Conservation (phyloP, 352 stramenopile genomes). For the Phytophthora megakarya region DNA sequence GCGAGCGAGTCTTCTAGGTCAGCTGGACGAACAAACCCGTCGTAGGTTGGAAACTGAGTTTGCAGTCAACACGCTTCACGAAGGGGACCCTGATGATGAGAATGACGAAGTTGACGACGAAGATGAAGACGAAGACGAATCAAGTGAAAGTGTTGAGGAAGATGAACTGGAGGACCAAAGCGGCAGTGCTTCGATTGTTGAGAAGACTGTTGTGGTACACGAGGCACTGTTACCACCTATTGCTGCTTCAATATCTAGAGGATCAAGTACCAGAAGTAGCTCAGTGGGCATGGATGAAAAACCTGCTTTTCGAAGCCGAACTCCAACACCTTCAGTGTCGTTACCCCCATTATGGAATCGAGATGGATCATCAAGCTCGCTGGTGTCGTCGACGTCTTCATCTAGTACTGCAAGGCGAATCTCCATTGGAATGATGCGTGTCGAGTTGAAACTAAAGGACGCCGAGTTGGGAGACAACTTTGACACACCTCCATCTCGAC, state of each 20-base stretch:
- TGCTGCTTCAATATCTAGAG: not conserved
- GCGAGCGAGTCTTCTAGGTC: slow-evolving; percentile 43
- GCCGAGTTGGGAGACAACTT: slow-evolving; percentile 58
- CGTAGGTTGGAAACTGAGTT: slow-evolving; percentile 20
- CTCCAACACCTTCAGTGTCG: slow-evolving; percentile 21
- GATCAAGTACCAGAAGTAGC: slow-evolving; percentile 22
- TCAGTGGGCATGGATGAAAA: not conserved
- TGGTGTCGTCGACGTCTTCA: slow-evolving; percentile 17
- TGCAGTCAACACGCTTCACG: slow-evolving; percentile 3
- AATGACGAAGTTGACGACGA: slow-evolving; percentile 15
- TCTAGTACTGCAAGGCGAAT: slow-evolving; percentile 23
- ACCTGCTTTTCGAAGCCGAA: not conserved
- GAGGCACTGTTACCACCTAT: slow-evolving; percentile 30
- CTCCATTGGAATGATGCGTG: slow-evolving; percentile 42
- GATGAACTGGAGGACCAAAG: not conserved
- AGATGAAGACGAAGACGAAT: not conserved
- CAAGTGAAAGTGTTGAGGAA: not conserved
- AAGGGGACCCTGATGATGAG: slow-evolving; percentile 27
- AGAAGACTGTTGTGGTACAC: not conserved
- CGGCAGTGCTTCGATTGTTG: not conserved
- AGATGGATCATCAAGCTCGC: slow-evolving; percentile 24
- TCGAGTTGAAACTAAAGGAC: slow-evolving; percentile 69
- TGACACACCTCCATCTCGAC: slow-evolving; percentile 22
- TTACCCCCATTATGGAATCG: slow-evolving; percentile 27
- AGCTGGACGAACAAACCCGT: slow-evolving; percentile 41